Conservation (phyloP, 1,284 basidiomycete species). For the Ustilago loliicola region DNA sequence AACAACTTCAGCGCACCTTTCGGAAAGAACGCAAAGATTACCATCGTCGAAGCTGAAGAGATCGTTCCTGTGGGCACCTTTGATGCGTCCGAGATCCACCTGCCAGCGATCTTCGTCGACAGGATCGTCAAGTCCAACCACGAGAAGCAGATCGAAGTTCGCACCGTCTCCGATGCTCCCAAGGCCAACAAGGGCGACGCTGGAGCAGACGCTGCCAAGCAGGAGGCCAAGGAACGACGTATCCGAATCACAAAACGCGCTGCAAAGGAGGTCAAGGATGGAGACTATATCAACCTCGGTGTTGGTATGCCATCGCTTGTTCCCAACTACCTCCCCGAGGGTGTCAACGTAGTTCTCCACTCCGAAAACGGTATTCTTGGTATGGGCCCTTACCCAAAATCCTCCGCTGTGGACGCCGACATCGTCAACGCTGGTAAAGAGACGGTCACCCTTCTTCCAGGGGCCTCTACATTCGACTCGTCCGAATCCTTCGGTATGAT, state of each 20-base stretch:
- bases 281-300: conserved; percentile 68
- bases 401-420: conserved; percentile 64
- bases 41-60: conserved; percentile 68
- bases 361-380: conserved; percentile 68
- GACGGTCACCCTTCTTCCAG: conserved; percentile 82
- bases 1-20: conserved; percentile 66
- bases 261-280: conserved; percentile 63
- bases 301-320: conserved; percentile 67
- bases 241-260: conserved; percentile 60
- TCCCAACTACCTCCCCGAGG: conserved; percentile 64
- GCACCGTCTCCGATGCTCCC: conserved; percentile 50
- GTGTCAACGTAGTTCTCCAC: conserved; percentile 64
- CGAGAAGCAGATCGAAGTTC: conserved; percentile 64
- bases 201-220: conserved; percentile 32
- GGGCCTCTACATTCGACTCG: conserved; percentile 92
- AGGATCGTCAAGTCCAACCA: conserved; percentile 57
- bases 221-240: conserved; percentile 46
- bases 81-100: conserved; percentile 61
- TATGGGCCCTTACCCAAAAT: conserved; percentile 66
- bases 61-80: conserved; percentile 63
- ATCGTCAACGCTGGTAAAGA: conserved; percentile 86
- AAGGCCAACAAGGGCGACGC: conserved; percentile 23
- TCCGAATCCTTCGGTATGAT: conserved; percentile 95
- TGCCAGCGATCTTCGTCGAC: conserved; percentile 66
- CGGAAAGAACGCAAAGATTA: conserved; percentile 66